Conservation (phyloP, 257 asterid species). For the Solanum arcanum region DNA sequence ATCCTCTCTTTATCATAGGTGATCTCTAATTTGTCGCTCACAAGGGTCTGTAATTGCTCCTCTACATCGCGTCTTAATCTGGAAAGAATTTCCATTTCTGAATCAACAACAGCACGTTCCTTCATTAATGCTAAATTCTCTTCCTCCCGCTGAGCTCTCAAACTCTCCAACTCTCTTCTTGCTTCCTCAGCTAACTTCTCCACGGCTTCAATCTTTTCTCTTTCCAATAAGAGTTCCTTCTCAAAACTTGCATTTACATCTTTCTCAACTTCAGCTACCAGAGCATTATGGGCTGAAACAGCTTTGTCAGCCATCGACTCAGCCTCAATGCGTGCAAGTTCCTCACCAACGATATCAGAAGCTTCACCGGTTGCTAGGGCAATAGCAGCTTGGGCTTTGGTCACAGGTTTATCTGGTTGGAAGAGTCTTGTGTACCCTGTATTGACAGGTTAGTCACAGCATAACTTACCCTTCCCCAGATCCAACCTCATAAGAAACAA, state of each 20-base stretch:
- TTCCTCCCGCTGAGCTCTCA: conserved; percentile 69
- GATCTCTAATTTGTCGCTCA: conserved; percentile 64
- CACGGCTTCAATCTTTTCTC: conserved; percentile 62
- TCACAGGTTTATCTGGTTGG: conserved; percentile 97
- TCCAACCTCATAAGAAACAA: not conserved
- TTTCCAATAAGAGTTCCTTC: conserved; percentile 63
- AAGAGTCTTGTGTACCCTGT: conserved; percentile 93
- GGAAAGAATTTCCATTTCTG: conserved; percentile 82
- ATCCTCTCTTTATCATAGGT: conserved; percentile 83
- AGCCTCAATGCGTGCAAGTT: conserved; percentile 94
- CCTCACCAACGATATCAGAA: conserved; percentile 70
- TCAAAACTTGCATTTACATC: conserved; percentile 72
- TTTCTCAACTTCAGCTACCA: conserved; percentile 83
- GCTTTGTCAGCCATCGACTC: conserved; percentile 96
- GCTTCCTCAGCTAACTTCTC: conserved; percentile 80
- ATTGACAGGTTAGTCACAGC: not conserved
- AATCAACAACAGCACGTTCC: conserved; percentile 81
- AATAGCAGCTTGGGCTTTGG: conserved; percentile 95
- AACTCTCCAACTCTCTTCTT: conserved; percentile 60
- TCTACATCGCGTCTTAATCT: conserved; percentile 77
- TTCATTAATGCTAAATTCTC: conserved; percentile 65
- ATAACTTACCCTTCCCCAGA: not conserved
- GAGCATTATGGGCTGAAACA: conserved; percentile 85
- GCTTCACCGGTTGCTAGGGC: conserved; percentile 91
- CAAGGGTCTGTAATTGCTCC: conserved; percentile 67